A percentile compares a stretch with the other conserved stretches of the same genome.
These are phyloP conservation scores for Wickerhamomyces sp. DNA, from an alignment of 1,139 yeast genomes.

Conservation along the genomic window DNA sequence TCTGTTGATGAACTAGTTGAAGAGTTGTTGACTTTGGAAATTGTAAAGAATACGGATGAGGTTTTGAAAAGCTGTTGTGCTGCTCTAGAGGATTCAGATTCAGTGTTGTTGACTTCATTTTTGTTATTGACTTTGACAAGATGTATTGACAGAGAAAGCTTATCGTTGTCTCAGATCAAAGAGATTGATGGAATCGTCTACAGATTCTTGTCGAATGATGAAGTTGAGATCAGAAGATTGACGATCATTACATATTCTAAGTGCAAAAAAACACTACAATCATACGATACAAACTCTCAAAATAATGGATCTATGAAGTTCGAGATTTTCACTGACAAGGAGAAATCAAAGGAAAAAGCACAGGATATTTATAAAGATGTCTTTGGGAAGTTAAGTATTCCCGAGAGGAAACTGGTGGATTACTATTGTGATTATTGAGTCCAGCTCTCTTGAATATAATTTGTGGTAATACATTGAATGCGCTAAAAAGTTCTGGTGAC, in stretches of 20 bases:
- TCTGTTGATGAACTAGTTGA: conserved; percentile 22
- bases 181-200: conserved; percentile 31
- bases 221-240: conserved; percentile 37
- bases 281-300: conserved; percentile 6
- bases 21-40: conserved; percentile 13
- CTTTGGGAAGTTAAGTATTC: conserved; percentile 28
- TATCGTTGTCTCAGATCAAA: conserved; percentile 20
- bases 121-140: conserved; percentile 15
- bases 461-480: no score
- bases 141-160: conserved; percentile 14
- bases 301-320: neutral
- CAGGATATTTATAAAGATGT: conserved; percentile 24
- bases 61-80: conserved; percentile 14
- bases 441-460: no score
- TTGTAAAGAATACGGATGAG: conserved; percentile 4
- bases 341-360: conserved; percentile 3
- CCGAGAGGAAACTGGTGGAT: conserved; percentile 36
- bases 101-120: conserved; percentile 11
- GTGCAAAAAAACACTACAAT: conserved; percentile 18
- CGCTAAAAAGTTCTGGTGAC: neutral
- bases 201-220: conserved; percentile 28
- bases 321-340: conserved; percentile 1
- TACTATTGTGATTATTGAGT: conserved; percentile 27
- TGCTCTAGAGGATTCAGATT: conserved; percentile 8
- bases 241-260: conserved; percentile 40